These are phyloP conservation scores for Pichia norvegensis DNA, from an alignment of 1,139 yeast species.

Conservation along the genomic window DNA sequence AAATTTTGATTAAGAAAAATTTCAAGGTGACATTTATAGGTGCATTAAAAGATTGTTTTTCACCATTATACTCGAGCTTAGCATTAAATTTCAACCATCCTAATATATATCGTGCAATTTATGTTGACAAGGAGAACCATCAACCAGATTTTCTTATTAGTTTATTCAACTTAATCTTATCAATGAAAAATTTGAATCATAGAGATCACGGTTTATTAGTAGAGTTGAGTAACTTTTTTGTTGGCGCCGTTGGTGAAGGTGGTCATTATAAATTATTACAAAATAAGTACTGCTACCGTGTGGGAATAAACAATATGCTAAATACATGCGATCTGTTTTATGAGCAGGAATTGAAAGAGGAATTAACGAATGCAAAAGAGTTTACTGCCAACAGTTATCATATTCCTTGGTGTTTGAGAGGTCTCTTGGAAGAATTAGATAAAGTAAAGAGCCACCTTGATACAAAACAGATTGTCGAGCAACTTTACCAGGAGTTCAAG, in stretches of 20 bases:
- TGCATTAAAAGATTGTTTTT: constrained; percentile 38
- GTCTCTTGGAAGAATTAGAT: constrained; percentile 44
- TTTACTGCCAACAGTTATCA: constrained; percentile 47
- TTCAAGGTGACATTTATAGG: constrained; percentile 47
- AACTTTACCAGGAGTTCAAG: constrained; percentile 31
- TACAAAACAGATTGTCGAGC: constrained; percentile 27
- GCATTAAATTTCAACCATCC: constrained; percentile 44
- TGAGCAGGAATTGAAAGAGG: constrained; percentile 33
- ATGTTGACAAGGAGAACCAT: constrained; percentile 31
- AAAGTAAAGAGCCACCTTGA: constrained; percentile 39
- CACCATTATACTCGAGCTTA: constrained; percentile 40
- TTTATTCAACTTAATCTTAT: constrained; percentile 41
- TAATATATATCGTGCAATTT: constrained; percentile 41
- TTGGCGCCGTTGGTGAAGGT: constrained; percentile 43
- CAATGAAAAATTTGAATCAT: constrained; percentile 42
- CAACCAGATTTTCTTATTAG: constrained; percentile 42
- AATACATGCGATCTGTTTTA: constrained; percentile 45
- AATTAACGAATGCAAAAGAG: constrained; percentile 38
- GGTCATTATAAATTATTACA: constrained; percentile 45
- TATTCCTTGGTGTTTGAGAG: constrained; percentile 54
- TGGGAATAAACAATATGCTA: constrained; percentile 42
- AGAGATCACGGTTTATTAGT: constrained; percentile 46
- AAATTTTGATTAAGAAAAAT: constrained; percentile 32
- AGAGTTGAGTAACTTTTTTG: constrained; percentile 43
- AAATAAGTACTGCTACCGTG: constrained; percentile 45